phyloP scores from a whole-genome alignment of 2,329 filamentous ascomycete species.

The Colletotrichum caudatum region DNA sequence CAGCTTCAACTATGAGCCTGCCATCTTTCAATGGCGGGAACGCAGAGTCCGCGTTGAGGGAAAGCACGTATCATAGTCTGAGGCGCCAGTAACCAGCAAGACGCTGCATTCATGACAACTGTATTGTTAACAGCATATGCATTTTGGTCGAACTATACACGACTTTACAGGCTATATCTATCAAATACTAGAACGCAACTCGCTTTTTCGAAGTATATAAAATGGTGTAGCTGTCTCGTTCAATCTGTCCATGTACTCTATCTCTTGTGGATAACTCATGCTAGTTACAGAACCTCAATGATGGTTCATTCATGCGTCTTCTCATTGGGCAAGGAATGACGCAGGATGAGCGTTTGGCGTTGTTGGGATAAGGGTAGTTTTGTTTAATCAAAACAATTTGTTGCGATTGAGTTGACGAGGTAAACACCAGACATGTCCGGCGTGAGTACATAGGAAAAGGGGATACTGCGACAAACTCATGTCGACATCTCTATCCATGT shows the following conservation, averaged over 20 bases:
- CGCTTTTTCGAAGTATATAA: background rate
- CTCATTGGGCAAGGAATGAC: background rate
- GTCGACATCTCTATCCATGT: conserved; percentile 32
- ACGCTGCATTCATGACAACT: no score
- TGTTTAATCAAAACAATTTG: background rate
- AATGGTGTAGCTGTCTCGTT: no score
- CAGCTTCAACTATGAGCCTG: conserved; percentile 12
- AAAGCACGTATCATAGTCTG: conserved; percentile 29
- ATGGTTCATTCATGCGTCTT: background rate
- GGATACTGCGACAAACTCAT: conserved; percentile 16
- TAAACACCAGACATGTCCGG: background rate
- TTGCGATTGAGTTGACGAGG: background rate
- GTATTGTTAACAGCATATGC: background rate
- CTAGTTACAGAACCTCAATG: background rate
- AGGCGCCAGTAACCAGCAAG: conserved; percentile 26
- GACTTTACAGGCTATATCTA: no score
- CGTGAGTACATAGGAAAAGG: conserved; percentile 10
- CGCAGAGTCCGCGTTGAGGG: conserved; percentile 20
- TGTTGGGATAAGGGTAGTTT: background rate
- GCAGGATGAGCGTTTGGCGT: background rate
- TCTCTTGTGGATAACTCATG: background rate
- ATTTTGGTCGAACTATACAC: background rate
- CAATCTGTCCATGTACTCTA: no score
- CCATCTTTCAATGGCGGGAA: conserved; percentile 17
- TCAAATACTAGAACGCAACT: background rate